phyloP scores from a whole-genome alignment of 257 asterid genomes.

The Phtheirospermum japonicum region DNA sequence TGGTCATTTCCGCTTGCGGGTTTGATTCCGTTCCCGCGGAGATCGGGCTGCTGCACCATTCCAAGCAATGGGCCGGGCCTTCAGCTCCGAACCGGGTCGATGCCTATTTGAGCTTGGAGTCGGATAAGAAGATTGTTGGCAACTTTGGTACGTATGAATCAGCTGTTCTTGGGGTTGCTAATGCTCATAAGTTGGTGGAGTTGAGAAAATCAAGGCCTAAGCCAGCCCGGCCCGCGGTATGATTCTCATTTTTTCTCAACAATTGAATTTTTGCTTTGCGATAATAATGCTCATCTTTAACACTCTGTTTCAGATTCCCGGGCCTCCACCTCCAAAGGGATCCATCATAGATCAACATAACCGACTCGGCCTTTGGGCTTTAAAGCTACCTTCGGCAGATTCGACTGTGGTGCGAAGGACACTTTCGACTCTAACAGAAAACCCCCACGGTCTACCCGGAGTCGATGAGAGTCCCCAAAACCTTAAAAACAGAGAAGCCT shows the following conservation, averaged over 20 bases:
- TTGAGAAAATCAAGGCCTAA: slow-evolving; percentile 61
- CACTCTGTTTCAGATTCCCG: slow-evolving; percentile 58
- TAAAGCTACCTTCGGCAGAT: slow-evolving; percentile 83
- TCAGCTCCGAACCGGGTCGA: slow-evolving; percentile 59
- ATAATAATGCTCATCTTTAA: neutral
- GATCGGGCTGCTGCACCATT: slow-evolving; percentile 63
- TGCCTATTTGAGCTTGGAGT: slow-evolving; percentile 77
- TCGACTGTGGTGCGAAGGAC: slow-evolving; percentile 70
- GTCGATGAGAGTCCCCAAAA: slow-evolving; percentile 48
- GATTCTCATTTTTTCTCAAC: neutral
- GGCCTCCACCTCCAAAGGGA: slow-evolving; percentile 65
- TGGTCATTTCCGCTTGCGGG: slow-evolving; percentile 84
- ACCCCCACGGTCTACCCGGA: slow-evolving; percentile 67
- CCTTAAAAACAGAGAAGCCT: slow-evolving; percentile 50
- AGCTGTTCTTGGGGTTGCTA: slow-evolving; percentile 86
- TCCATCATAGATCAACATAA: slow-evolving; percentile 58
- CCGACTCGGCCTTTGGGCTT: slow-evolving; percentile 63
- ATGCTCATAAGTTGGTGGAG: slow-evolving; percentile 46
- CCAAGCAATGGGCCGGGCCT: slow-evolving; percentile 58
- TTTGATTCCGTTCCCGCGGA: slow-evolving; percentile 90
- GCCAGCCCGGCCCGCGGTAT: slow-evolving; percentile 64
- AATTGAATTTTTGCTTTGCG: neutral
- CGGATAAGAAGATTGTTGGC: slow-evolving; percentile 62
- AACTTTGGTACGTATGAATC: slow-evolving; percentile 75
- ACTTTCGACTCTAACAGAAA: slow-evolving; percentile 43